Percentiles rank a stretch among this genome's conserved stretches.
phyloP scores from a whole-genome alignment of 139 green algal genomes.

The Chlorella sorokiniana region DNA sequence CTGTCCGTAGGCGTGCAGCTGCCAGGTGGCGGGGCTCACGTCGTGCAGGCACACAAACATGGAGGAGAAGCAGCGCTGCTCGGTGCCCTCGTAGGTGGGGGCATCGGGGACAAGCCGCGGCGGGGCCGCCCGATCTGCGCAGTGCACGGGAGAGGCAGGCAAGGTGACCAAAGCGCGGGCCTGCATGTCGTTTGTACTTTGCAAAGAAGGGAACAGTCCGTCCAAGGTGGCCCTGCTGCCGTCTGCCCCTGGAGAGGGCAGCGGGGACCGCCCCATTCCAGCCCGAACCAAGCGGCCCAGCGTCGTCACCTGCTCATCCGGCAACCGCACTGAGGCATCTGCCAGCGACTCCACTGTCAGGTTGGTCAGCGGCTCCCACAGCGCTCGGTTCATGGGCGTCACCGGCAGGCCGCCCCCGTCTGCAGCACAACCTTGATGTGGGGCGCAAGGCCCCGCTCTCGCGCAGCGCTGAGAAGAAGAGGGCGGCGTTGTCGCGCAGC shows the following conservation, averaged over 20 bases:
- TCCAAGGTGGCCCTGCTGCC: too few species aligned
- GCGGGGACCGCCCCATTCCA: too few species aligned
- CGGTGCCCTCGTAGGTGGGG: neutral
- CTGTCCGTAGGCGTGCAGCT: conserved; percentile 1
- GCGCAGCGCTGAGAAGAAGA: neutral
- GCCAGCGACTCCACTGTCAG: neutral
- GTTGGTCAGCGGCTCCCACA: neutral
- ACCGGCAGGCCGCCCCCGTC: neutral
- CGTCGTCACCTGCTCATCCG: neutral
- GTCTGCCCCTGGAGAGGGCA: too few species aligned
- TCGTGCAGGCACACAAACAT: neutral
- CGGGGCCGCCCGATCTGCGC: neutral
- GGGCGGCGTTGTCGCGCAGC: neutral
- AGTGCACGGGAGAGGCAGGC: neutral
- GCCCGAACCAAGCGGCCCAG: too few species aligned
- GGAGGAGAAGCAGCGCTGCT: neutral
- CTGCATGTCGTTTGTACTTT: too few species aligned
- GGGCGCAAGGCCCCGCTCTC: neutral
- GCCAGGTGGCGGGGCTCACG: neutral
- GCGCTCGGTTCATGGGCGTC: neutral
- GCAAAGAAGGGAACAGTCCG: too few species aligned
- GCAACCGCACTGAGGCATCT: neutral
- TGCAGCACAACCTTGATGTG: neutral
- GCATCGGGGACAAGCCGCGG: neutral
- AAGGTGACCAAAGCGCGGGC: too few species aligned